phyloP scores from a whole-genome alignment of 441 rosid genomes.

The Erodium trifolium region DNA sequence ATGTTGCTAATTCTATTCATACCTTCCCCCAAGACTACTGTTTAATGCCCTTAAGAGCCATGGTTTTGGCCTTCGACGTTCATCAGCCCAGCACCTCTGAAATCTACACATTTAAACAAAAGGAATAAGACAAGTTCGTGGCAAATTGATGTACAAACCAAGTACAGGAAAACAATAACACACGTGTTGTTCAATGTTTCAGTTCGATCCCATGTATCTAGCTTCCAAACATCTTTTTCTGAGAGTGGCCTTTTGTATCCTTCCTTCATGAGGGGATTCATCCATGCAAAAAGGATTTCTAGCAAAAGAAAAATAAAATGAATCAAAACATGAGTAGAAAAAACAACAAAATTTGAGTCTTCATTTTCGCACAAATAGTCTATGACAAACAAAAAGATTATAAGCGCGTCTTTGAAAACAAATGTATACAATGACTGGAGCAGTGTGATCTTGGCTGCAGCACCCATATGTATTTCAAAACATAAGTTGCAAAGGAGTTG shows the following conservation, averaged over 20 bases:
- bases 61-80: conserved; percentile 62
- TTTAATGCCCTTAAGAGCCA: conserved; percentile 87
- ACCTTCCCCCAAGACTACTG: conserved; percentile 91
- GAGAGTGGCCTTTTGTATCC: conserved; percentile 88
- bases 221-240: conserved; percentile 87
- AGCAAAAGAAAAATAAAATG: conserved; percentile 16
- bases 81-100: conserved; percentile 77
- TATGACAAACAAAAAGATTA: background rate
- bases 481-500: conserved; percentile 5
- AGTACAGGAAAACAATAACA: conserved; percentile 15
- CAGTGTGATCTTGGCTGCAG: conserved; percentile 5
- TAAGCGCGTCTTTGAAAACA: background rate
- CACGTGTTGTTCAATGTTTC: conserved; percentile 64
- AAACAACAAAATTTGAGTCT: conserved; percentile 8
- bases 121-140: conserved; percentile 20
- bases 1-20: conserved; percentile 16
- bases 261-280: conserved; percentile 81
- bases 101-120: conserved; percentile 41
- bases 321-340: conserved; percentile 16
- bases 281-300: conserved; percentile 74
- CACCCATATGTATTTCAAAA: conserved; percentile 2
- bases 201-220: conserved; percentile 87
- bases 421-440: background rate
- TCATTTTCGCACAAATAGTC: background rate
- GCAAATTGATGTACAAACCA: conserved; percentile 17